Evolutionary conservation across 192 early-diverging fungal species (phyloP).

Genomic region (Glomus cerebriforme): DNA sequence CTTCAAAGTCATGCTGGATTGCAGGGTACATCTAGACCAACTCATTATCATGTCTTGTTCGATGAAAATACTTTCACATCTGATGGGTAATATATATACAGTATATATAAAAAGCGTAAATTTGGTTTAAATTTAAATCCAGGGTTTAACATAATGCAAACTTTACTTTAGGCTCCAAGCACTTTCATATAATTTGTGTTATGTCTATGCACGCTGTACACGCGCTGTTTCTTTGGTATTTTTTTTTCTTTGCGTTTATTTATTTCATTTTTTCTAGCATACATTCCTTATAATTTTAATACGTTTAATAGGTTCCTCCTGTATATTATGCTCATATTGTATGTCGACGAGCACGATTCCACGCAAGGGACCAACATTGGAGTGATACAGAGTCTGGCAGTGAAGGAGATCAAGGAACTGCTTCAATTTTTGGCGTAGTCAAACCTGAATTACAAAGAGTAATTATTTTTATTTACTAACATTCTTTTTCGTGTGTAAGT

Average conservation of each 20-base stretch:
- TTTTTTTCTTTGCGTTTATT: neutral
- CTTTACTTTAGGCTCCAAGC: conserved; percentile 63
- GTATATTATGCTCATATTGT: conserved; percentile 96
- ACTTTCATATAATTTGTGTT: conserved; percentile 88
- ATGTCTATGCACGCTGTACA: conserved; percentile 86
- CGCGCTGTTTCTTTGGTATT: conserved; percentile 75
- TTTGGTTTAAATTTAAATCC: neutral
- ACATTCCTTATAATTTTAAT: neutral
- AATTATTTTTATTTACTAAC: neutral
- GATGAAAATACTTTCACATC: conserved; percentile 83
- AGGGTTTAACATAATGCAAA: neutral
- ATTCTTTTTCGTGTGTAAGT: neutral
- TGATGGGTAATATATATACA: conserved; percentile 45
- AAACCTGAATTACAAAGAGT: conserved; percentile 43
- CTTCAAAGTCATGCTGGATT: conserved; percentile 87
- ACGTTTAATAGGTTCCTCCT: conserved; percentile 58
- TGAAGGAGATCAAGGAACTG: conserved; percentile 12
- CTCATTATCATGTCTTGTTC: conserved; percentile 88
- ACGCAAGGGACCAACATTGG: conserved; percentile 61
- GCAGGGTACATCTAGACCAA: conserved; percentile 74
- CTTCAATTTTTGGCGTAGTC: conserved; percentile 32
- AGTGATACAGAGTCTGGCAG: conserved; percentile 38
- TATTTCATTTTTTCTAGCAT: neutral
- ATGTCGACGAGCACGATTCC: conserved; percentile 85
- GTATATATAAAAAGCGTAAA: neutral